Evolutionary conservation across 805 yeast genomes (phyloP), one percentile per base, ranked within the genome.

Genomic region (Sugiyamaella mastotermitis): DNA sequence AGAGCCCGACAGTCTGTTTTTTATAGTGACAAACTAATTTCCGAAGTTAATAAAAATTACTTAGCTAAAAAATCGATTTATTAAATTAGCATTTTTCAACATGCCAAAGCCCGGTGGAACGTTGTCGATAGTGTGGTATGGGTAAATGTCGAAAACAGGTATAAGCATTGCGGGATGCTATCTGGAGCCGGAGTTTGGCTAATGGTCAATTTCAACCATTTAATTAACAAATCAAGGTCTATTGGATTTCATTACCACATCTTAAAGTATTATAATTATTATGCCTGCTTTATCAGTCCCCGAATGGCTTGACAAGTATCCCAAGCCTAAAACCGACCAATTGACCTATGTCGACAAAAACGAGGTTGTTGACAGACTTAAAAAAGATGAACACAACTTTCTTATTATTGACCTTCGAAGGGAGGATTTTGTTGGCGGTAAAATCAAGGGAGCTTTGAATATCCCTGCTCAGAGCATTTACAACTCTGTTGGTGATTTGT

Each of bases 381-480:
- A 38, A 25, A 26, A 20, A 21, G 37, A 33, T 15, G 35, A 33
- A 20, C 26, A 35, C 26, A 47, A 49, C 21, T 33, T 35, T 35
- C 29, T 50, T 20, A 42, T 50, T 8, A 27, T 50, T 24, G 55
- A 50, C 32, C 41, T 50, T 20, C 35, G 53, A 16, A 46, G 46
- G 20, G 48, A 37, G 25, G 53, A 49, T 28, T 49, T 42, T 37
- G 32, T 40, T 17, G 53, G 53, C 13, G 53, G 53, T 16, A 46
- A 46, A n/a, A 48, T 49, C 38, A 38, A 43, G 31, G 51, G 51
- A 3, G 45, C 53, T 6, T 25, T 47, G 24, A 47, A 49, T 37
- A 31, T 46, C n/a, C 50, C 50, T 18, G 48, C 48, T n/a, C 48
- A 43, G 32, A 32, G 43, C 24, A 33, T 46, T 10, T 38, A 44